Conservation (phyloP, 257 asterid genomes). For the Avicennia marina region DNA sequence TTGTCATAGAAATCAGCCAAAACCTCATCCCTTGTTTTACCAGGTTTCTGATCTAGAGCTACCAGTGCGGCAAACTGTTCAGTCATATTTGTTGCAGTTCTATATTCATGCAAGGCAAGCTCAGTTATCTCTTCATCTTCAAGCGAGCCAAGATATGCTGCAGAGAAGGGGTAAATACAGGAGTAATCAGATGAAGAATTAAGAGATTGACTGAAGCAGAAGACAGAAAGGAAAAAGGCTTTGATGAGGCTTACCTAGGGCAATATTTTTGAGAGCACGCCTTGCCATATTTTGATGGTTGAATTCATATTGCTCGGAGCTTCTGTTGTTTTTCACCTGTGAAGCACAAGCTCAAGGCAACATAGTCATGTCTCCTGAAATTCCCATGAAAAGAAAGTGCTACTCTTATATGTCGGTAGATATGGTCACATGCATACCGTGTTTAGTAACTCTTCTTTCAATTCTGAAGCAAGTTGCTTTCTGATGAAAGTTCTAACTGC, state of each 20-base stretch:
- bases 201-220: background rate
- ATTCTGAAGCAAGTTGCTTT: constrained; percentile 68
- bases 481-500: constrained; percentile 64
- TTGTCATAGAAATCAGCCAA: constrained; percentile 80
- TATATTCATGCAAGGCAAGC: constrained; percentile 71
- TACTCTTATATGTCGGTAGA: background rate
- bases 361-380: background rate
- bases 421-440: constrained; percentile 36
- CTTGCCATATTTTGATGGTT: constrained; percentile 64
- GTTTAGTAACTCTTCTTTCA: constrained; percentile 49
- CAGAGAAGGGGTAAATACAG: constrained; percentile 7
- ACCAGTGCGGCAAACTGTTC: constrained; percentile 83
- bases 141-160: constrained; percentile 77
- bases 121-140: constrained; percentile 54
- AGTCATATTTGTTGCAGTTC: constrained; percentile 77
- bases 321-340: constrained; percentile 50
- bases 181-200: background rate
- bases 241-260: constrained; percentile 58
- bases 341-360: constrained; percentile 4
- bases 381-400: background rate
- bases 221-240: background rate
- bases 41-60: constrained; percentile 82
- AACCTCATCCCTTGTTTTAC: constrained; percentile 60
- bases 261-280: constrained; percentile 59
- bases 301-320: constrained; percentile 56